Evolutionary conservation across 1,284 basidiomycete species (phyloP), one percentile per base, ranked within the genome.

Genomic region (Phaffia rhodozyma): DNA sequence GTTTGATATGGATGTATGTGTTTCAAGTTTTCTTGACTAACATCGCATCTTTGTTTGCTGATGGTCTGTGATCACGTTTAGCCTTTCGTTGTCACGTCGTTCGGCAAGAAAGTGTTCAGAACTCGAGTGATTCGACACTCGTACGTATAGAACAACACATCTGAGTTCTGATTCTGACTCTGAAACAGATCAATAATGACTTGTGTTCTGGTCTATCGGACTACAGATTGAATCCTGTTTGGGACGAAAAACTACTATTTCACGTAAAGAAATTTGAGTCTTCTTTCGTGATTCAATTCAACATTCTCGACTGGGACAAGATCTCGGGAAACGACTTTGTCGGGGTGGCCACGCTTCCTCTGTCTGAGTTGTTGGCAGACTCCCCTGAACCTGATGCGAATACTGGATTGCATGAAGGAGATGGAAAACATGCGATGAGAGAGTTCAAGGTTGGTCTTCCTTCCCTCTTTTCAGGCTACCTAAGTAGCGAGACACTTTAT

Each of bases 171-270:
- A 18, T 59, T 0, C 32, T n/a, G 50, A 18, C 56, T 0, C 47
- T 48, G 62, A 68, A 53, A 16, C 38, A 2, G 2, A 11, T 43
- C 16, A 2, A 43, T 43, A 43, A 11, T 16, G 13, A 43, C 13
- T 16, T 11, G 2, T 43, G 5, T 16, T 34, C 13, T 43, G 5
- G 13, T 25, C 38, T 65, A 11, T 43, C 72, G 38, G 38, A 75
- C 1, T 75, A 75, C 67, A 75, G 74, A 1, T 82, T 91, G 66
- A 91, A 90, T 73, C 94, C 94, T 0, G 80, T 82, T 0, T 98
- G 93, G 91, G 88, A 97, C 69, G 92, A 97, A 76, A 94, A 94
- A 75, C 80, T 98, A 1, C 80, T 97, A 25, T 97, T 97, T 80
- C 93, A 97, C 73, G 93, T 97, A 4, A 83, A 90, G 29, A 79